phyloP scores from a whole-genome alignment of 1,284 basidiomycete species.

The Flammula alnicola region DNA sequence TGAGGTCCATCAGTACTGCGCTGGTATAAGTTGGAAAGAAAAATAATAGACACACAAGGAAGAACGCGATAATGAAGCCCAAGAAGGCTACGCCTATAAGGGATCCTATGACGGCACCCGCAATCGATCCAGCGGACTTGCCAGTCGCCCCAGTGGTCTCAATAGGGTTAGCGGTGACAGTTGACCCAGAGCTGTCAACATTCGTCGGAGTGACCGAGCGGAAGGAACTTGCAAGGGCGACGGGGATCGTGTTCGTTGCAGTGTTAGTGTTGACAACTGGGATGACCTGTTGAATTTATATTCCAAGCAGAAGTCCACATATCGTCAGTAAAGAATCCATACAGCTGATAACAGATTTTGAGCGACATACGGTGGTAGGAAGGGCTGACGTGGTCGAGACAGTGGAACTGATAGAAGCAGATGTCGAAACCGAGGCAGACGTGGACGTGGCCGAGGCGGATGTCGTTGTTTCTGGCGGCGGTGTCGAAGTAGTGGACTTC shows the following conservation, averaged over 20 bases:
- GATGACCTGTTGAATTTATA: no score
- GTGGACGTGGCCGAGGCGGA: no score
- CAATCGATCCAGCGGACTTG: constrained; percentile 26
- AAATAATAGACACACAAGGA: constrained; percentile 34
- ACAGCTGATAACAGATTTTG: no score
- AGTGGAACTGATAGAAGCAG: no score
- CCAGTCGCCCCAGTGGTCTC: constrained; percentile 15
- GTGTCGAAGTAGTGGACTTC: no score
- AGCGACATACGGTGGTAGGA: no score
- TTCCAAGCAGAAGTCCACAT: no score
- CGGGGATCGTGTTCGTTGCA: neutral
- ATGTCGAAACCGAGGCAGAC: no score
- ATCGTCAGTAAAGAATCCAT: no score
- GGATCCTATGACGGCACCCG: constrained; percentile 38
- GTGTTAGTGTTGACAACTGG: no score
- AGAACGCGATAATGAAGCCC: constrained; percentile 37
- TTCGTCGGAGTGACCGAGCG: constrained; percentile 13
- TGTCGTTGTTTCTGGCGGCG: no score
- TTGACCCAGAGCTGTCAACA: constrained; percentile 11
- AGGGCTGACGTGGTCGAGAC: no score
- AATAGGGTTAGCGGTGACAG: constrained; percentile 22
- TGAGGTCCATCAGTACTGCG: neutral
- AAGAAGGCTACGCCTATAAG: constrained; percentile 39
- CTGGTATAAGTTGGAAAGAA: constrained; percentile 1
- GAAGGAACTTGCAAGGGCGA: constrained; percentile 17